Evolutionary conservation across 2,329 filamentous ascomycete genomes (phyloP), one percentile per base, ranked within the genome.

Genomic region (Colletotrichum somersetense): DNA sequence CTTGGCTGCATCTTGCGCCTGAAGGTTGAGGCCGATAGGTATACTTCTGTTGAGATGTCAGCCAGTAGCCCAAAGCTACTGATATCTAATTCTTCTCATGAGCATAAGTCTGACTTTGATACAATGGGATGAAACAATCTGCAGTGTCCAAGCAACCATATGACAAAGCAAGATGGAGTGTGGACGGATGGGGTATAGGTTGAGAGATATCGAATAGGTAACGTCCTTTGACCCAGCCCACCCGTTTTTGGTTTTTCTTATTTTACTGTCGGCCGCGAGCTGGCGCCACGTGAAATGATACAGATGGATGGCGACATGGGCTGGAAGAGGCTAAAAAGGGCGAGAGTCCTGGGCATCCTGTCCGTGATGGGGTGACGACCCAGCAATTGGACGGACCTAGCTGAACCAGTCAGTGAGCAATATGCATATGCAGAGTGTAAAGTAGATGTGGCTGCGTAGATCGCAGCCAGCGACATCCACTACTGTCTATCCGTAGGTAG

Each of bases 1-100:
- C 69, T 72, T 72, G 66, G 69, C 69, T 59, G 69, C 69, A 69
- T 64, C 20, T 23, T 61, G 53, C 59, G 66, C 55, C 66, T 64
- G 53, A 69, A 35, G 59, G 59, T 33, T 30, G 66, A 59, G 53
- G 53, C 46, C 48, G 58, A 50, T 40, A 42, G 4, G 46, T 23
- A 42, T 40, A 63, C 52, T 20, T 55, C 33, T 33, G 48, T 23
- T 20, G 44, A 59, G 57, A 14, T 30, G 48, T 35, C 38, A 64
- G 38, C 65, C 46, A 58, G 57, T 58, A 33, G 40, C 33, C 12
- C 30, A 5, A 30, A 48, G n/a, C 4, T 46, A 23, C 16, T 20
- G 26, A 40, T 8, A 3, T 26, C 18, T 35, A 16, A 16, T 16
- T 50, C 33, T 40, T 33, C 40, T 64, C 58, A 53, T 20, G 14